A percentile compares a stretch with the other conserved stretches of the same genome.
phyloP scores from a whole-genome alignment of 176 grass and related monocot species.

The Tillandsia leiboldiana region DNA sequence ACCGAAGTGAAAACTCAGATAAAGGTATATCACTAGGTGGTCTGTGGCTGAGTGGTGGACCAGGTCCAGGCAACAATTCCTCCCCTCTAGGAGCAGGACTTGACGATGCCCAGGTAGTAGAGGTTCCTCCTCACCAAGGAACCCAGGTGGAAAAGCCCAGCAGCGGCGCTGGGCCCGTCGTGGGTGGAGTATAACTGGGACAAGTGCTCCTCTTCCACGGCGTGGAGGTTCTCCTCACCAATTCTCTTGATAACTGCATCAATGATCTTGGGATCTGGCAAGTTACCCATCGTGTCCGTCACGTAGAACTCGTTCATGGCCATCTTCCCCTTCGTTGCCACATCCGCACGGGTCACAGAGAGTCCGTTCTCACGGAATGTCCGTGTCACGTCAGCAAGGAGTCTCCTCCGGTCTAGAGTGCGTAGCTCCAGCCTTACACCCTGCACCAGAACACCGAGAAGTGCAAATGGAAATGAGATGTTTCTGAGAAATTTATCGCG shows the following conservation, averaged over 20 bases:
- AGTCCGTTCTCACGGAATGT: conserved; percentile 84
- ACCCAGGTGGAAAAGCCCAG: conserved; percentile 53
- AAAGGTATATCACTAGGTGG: too few species aligned
- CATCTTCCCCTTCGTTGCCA: conserved; percentile 54
- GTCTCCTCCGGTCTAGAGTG: conserved; percentile 49
- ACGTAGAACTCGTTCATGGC: conserved; percentile 75
- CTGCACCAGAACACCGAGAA: conserved; percentile 18
- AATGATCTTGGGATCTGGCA: conserved; percentile 58
- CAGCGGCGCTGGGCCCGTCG: conserved; percentile 18
- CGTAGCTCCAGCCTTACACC: conserved; percentile 69
- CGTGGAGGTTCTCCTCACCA: conserved; percentile 52
- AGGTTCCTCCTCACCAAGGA: conserved; percentile 87
- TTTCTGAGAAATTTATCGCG: too few species aligned
- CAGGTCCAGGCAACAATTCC: too few species aligned
- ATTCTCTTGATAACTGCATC: conserved; percentile 56
- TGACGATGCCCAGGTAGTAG: conserved; percentile 66
- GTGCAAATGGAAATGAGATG: background rate
- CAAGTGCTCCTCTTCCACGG: conserved; percentile 45
- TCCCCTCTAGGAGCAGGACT: conserved; percentile 47
- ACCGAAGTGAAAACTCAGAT: too few species aligned
- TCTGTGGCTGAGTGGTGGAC: too few species aligned
- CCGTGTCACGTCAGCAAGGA: conserved; percentile 83
- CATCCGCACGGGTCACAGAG: conserved; percentile 69
- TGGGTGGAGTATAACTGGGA: conserved; percentile 32
- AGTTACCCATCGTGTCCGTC: conserved; percentile 42